These are phyloP conservation scores for Beta corolliflora DNA, from an alignment of 179 eudicot species.

Conservation along the genomic window DNA sequence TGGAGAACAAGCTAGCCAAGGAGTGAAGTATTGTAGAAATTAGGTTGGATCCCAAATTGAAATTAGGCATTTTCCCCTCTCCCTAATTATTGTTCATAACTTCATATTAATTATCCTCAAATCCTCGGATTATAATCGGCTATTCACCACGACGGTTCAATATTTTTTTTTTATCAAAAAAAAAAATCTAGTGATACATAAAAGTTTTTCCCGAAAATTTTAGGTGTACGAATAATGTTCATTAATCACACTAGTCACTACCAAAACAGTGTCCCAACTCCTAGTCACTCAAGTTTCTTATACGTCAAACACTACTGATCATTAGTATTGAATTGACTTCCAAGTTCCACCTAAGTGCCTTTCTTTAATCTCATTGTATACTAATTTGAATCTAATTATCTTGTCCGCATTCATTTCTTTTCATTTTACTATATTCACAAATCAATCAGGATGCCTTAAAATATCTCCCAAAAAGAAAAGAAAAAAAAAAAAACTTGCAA, in stretches of 20 bases:
- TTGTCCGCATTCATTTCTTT: background rate
- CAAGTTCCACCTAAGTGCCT: constrained; percentile 6
- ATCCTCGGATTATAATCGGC: no score
- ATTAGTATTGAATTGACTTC: constrained; percentile 13
- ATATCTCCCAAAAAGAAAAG: background rate
- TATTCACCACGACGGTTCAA: no score
- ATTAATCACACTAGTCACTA: constrained; percentile 1
- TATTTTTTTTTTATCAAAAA: no score
- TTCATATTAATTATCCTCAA: no score
- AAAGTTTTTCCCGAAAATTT: no score
- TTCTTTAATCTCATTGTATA: background rate
- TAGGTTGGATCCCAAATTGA: no score
- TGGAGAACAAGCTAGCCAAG: no score
- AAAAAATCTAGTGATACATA: no score
- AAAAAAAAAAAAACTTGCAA: background rate
- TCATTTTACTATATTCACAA: background rate
- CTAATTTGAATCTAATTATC: background rate
- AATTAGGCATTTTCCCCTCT: no score
- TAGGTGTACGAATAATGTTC: background rate
- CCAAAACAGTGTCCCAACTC: background rate
- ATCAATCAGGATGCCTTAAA: background rate
- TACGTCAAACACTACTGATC: constrained; percentile 10
- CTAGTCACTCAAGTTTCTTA: constrained; percentile 6
- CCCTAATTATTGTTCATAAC: no score
- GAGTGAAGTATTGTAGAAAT: no score